These are phyloP conservation scores for Gamarada debralockiae DNA, from an alignment of 495 filamentous ascomycete genomes.

Conservation along the genomic window DNA sequence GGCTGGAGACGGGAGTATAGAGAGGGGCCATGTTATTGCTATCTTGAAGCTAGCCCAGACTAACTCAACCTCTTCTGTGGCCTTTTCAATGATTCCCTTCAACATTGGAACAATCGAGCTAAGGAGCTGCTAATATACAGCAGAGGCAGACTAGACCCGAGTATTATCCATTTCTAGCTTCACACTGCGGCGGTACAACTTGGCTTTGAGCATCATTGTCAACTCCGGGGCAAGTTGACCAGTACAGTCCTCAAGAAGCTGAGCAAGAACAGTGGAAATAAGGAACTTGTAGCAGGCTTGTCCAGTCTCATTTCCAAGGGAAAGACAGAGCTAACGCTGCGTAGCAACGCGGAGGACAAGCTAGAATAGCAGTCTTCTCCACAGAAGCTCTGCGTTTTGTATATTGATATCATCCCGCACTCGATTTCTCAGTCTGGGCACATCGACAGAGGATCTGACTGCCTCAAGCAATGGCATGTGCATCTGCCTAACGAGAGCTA, in stretches of 20 bases:
- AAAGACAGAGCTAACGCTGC: slow-evolving; percentile 41
- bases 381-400: slow-evolving; percentile 15
- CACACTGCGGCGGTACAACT: slow-evolving; percentile 55
- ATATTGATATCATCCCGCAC: slow-evolving; percentile 43
- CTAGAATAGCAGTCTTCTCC: slow-evolving; percentile 41
- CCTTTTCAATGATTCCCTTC: slow-evolving; percentile 24
- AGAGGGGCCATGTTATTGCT: slow-evolving; percentile 28
- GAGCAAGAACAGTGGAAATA: slow-evolving; percentile 38
- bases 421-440: slow-evolving; percentile 35
- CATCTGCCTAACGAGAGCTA: slow-evolving; percentile 40
- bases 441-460: slow-evolving; percentile 25
- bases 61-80: slow-evolving; percentile 24
- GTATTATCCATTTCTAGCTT: slow-evolving; percentile 48
- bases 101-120: slow-evolving; percentile 20
- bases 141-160: background rate
- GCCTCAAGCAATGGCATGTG: slow-evolving; percentile 45
- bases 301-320: slow-evolving; percentile 43
- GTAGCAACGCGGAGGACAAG: slow-evolving; percentile 53
- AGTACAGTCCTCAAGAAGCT: slow-evolving; percentile 36
- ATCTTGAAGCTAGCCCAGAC: slow-evolving; percentile 35
- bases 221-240: slow-evolving; percentile 27
- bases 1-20: slow-evolving; percentile 35
- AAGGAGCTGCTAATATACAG: slow-evolving; percentile 23
- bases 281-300: slow-evolving; percentile 53
- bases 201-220: slow-evolving; percentile 31